Base-by-base conservation (phyloP, 768 basidiomycete genomes). In the Melanogaster broomeanus region DNA sequence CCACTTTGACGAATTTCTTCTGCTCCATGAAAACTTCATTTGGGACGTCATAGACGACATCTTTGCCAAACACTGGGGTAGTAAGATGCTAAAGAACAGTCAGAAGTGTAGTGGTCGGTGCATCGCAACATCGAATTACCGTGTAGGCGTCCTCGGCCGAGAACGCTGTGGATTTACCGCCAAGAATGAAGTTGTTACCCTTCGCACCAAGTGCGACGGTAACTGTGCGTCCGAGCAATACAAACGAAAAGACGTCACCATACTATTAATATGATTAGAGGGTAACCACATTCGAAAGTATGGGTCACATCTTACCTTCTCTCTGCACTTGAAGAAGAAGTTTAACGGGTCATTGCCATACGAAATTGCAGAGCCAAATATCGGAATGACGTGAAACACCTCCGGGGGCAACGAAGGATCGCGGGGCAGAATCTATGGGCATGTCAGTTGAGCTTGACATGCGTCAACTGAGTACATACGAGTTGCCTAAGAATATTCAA, bases 21-120 rank as follows among this genome's bases (percentile, higher is more conserved):
- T 99, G 97, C 63, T 99, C 94, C 95, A 99, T 98, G 71, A 99
- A 86, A 40, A 90, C 74, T 42, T 95, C 90, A 69, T 98, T 98
- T 28, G 97, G 96, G 45, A 91, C 85, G 61, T 98, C 97, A 67
- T 98, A 99, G 11, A 98, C 95, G 41, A 99, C 97, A 42, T 92
- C 95, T 64, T 93, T 93, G 40, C 97, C 97, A 63, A 99, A 99
- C 12, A 98, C 86, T 4, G 96, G 96, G 0, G 89, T 95, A 0
- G 94, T 96, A 40, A 95, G 73, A 65, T 90, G 88, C 93, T 96
- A 59, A 13, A 24, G 28, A 7, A 40, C 48, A 18, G 35, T 64
- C 24, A 33, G 44, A 31, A 37, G 8, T 4, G 30, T 45, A 31
- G 9, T 2, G 21, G 9, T 13, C 2, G 21, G 9, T 13, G 27